Conservation (phyloP, 2,329 filamentous ascomycete species). For the Dryadomyces quercus-mongolicae region DNA sequence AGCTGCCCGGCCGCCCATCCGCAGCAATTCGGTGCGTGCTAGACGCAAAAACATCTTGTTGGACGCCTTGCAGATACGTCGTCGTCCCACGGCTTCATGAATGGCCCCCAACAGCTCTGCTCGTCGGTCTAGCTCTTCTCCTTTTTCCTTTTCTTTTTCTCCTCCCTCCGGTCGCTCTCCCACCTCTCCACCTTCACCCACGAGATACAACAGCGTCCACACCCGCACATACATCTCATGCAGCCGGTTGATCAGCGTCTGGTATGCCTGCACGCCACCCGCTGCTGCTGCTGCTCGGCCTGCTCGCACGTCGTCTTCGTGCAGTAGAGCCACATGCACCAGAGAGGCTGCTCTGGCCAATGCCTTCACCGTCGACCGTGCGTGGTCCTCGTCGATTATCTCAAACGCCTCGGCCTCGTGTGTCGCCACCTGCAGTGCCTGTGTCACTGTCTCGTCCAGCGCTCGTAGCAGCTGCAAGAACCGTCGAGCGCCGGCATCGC, state of each 20-base stretch:
- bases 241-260: conserved; percentile 53
- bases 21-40: conserved; percentile 74
- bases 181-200: conserved; percentile 25
- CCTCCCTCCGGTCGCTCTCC: neutral
- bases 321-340: conserved; percentile 67
- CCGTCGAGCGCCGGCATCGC: conserved; percentile 26
- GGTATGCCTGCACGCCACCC: conserved; percentile 41
- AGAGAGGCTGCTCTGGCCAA: conserved; percentile 61
- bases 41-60: conserved; percentile 84
- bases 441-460: conserved; percentile 63
- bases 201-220: conserved; percentile 77
- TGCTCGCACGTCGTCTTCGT: conserved; percentile 75
- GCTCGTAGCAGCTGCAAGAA: conserved; percentile 69
- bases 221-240: conserved; percentile 78
- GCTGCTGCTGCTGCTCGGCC: conserved; percentile 42
- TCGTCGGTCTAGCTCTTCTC: neutral
- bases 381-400: conserved; percentile 68
- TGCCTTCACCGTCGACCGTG: conserved; percentile 60
- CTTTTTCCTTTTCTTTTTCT: too few relatives aligned
- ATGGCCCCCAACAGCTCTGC: conserved; percentile 71
- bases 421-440: conserved; percentile 55
- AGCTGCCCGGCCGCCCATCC: conserved; percentile 62
- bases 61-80: conserved; percentile 73
- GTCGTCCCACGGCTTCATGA: conserved; percentile 72
- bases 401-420: conserved; percentile 64